phyloP scores from a whole-genome alignment of 148 eudicot species.

The Persicaria tinctoria region DNA sequence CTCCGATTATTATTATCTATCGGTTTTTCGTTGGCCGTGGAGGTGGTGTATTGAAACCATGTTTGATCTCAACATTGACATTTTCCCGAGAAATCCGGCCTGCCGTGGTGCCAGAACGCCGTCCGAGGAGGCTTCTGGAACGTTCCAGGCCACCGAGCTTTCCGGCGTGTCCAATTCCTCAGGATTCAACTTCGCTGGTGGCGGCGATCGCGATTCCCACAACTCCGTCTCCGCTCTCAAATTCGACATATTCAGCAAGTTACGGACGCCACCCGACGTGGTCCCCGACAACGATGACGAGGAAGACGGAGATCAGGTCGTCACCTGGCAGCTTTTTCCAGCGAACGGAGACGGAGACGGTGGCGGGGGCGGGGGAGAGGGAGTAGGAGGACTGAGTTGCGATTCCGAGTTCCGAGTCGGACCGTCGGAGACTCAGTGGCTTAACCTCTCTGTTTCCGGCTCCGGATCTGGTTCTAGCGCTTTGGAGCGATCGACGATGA shows the following conservation, averaged over 20 bases:
- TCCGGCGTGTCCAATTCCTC: conserved; percentile 14
- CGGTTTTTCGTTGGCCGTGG: neutral
- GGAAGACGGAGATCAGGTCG: neutral
- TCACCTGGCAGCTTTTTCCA: conserved; percentile 14
- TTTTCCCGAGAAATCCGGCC: neutral
- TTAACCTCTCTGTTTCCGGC: conserved; percentile 10
- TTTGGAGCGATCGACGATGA: conserved; percentile 16
- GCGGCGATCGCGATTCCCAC: conserved; percentile 5
- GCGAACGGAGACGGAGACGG: conserved; percentile 3
- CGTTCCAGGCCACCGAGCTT: neutral
- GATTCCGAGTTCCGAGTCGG: conserved; percentile 15
- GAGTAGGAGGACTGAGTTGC: neutral
- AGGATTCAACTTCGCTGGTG: neutral
- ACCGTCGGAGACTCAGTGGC: conserved; percentile 15
- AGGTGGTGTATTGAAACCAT: neutral
- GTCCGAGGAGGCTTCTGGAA: conserved; percentile 5
- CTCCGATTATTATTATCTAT: neutral
- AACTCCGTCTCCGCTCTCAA: conserved; percentile 12
- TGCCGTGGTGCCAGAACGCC: neutral
- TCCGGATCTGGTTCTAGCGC: conserved; percentile 23
- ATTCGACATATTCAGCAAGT: conserved; percentile 24
- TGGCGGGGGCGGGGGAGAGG: neutral
- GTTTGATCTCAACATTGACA: conserved; percentile 16
- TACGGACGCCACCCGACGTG: conserved; percentile 18
- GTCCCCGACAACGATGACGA: conserved; percentile 7